phyloP scores from a whole-genome alignment of 495 filamentous ascomycete genomes.

The Aspergillus avenaceus region DNA sequence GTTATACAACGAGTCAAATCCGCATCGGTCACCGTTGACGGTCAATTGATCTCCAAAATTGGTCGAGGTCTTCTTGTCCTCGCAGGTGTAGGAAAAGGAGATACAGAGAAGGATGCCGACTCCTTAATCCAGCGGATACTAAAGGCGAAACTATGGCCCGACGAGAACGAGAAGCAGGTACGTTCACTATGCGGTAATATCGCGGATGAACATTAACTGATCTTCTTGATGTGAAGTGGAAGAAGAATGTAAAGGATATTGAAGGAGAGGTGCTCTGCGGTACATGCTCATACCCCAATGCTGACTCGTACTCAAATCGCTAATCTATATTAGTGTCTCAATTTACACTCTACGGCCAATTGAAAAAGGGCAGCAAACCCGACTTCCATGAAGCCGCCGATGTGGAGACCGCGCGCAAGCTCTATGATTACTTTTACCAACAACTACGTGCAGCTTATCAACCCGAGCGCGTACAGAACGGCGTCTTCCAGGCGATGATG shows the following conservation, averaged over 20 bases:
- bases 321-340: slow-evolving; percentile 72
- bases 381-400: slow-evolving; percentile 89
- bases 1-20: slow-evolving; percentile 94
- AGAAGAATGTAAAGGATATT: slow-evolving; percentile 79
- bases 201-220: neutral
- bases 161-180: slow-evolving; percentile 44
- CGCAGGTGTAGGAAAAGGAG: slow-evolving; percentile 83
- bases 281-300: slow-evolving; percentile 34
- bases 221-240: slow-evolving; percentile 60
- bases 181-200: slow-evolving; percentile 6
- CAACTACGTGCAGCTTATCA: slow-evolving; percentile 70
- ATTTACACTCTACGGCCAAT: slow-evolving; percentile 88
- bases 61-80: slow-evolving; percentile 87
- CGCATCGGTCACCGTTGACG: slow-evolving; percentile 97
- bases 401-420: slow-evolving; percentile 66
- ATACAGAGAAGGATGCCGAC: slow-evolving; percentile 85
- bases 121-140: slow-evolving; percentile 78
- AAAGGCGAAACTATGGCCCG: slow-evolving; percentile 87
- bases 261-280: slow-evolving; percentile 87
- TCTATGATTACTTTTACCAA: slow-evolving; percentile 80
- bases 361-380: slow-evolving; percentile 92
- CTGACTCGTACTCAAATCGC: neutral
- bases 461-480: slow-evolving; percentile 80
- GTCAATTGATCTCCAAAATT: slow-evolving; percentile 82
- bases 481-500: slow-evolving; percentile 99